phyloP scores from a whole-genome alignment of 1,284 basidiomycete genomes.

The Crucibulum cyathiforme region DNA sequence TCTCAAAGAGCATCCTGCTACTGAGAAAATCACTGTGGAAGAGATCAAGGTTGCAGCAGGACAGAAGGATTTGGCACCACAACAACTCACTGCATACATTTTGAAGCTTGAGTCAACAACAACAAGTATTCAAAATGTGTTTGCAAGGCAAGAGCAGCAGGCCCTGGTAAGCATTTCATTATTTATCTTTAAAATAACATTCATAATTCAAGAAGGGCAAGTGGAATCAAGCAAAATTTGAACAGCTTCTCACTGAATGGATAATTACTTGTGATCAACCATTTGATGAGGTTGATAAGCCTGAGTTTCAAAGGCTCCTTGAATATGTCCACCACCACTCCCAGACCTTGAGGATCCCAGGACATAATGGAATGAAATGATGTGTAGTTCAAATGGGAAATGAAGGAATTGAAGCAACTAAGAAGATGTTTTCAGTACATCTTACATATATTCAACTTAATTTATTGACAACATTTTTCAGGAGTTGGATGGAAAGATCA shows the following conservation, averaged over 20 bases:
- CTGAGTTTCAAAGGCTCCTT: constrained; percentile 16
- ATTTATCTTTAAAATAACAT: not conserved
- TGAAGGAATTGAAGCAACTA: constrained; percentile 8
- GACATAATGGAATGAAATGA: not conserved
- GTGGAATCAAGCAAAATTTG: constrained; percentile 18
- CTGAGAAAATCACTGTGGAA: not conserved
- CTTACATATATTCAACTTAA: not conserved
- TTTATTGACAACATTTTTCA: constrained; percentile 6
- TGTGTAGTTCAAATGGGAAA: constrained; percentile 16
- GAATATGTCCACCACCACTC: constrained; percentile 9
- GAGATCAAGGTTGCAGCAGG: not conserved
- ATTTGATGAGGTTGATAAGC: constrained; percentile 23
- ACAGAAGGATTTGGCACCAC: not conserved
- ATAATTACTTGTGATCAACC: constrained; percentile 22
- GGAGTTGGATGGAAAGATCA: constrained; percentile 20
- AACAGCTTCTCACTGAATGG: constrained; percentile 21
- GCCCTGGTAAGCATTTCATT: not conserved
- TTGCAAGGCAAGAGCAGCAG: not conserved
- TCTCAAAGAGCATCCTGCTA: not conserved
- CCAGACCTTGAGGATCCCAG: not conserved
- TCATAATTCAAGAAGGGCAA: not conserved
- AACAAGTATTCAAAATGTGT: not conserved
- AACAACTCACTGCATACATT: not conserved
- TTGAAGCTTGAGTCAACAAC: not conserved
- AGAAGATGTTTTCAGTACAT: constrained; percentile 12